These are phyloP conservation scores for Tolypocladium album DNA, from an alignment of 2,329 filamentous ascomycete species.

Conservation along the genomic window DNA sequence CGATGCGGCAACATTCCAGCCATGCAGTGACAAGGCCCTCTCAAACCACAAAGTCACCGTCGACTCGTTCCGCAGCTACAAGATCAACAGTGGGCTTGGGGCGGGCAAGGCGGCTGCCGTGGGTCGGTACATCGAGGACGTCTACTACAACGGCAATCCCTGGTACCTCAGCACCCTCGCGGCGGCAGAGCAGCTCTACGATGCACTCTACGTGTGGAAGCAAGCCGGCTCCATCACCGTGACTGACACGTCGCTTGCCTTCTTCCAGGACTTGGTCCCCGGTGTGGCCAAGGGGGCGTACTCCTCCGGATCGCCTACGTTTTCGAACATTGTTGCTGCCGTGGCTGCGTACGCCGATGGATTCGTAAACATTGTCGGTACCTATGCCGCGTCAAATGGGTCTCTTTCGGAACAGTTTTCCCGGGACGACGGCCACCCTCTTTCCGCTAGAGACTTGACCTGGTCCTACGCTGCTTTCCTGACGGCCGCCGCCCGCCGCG, in stretches of 20 bases:
- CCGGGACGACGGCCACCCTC: conserved; percentile 37
- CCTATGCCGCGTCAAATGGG: conserved; percentile 53
- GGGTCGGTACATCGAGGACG: conserved; percentile 61
- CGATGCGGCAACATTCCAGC: conserved; percentile 65
- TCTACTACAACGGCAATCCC: conserved; percentile 69
- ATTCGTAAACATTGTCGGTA: conserved; percentile 50
- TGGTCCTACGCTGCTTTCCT: conserved; percentile 67
- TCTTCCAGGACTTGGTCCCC: conserved; percentile 58
- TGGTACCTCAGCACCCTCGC: conserved; percentile 72
- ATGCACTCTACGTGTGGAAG: conserved; percentile 64
- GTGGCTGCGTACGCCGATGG: conserved; percentile 47
- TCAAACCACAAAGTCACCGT: conserved; percentile 68
- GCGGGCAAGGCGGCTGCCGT: conserved; percentile 49
- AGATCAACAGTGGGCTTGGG: conserved; percentile 55
- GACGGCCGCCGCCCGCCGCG: conserved; percentile 47
- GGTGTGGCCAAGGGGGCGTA: conserved; percentile 53
- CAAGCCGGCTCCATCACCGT: conserved; percentile 51
- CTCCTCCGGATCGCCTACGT: conserved; percentile 32
- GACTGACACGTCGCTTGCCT: conserved; percentile 52
- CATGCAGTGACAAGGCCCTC: conserved; percentile 58
- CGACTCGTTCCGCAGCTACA: conserved; percentile 67
- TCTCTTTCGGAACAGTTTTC: conserved; percentile 58
- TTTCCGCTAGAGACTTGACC: conserved; percentile 57
- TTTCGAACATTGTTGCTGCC: conserved; percentile 44
- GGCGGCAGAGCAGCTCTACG: conserved; percentile 71